Percentiles rank a stretch among this genome's conserved stretches.
Evolutionary conservation across 371 early-diverging fungal species (phyloP).

Genomic region (Apophysomyces variabilis): DNA sequence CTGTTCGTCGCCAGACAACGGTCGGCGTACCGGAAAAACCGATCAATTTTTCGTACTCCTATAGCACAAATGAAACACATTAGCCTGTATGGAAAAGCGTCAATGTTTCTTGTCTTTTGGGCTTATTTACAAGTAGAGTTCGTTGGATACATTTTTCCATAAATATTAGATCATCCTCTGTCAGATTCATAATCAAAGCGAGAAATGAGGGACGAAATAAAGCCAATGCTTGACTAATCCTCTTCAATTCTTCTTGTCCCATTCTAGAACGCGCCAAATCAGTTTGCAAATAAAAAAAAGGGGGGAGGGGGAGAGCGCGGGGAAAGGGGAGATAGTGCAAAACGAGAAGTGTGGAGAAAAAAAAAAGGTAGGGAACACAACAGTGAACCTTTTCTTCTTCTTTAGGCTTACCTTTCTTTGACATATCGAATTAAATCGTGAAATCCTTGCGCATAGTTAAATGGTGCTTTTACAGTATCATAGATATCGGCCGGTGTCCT

Average conservation of each 20-base stretch:
- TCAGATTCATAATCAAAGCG: conserved; percentile 87
- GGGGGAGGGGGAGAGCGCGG: no score
- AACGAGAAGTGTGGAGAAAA: not conserved
- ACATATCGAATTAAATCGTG: conserved; percentile 82
- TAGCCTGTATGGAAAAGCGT: not conserved
- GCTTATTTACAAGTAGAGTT: conserved; percentile 67
- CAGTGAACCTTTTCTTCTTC: not conserved
- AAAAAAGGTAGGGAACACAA: not conserved
- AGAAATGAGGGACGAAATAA: conserved; percentile 90
- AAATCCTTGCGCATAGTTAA: conserved; percentile 88
- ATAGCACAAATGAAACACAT: not conserved
- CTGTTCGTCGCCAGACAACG: conserved; percentile 92
- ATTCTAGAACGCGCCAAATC: conserved; percentile 59
- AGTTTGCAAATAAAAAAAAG: no score
- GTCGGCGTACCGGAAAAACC: conserved; percentile 95
- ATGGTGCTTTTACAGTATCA: conserved; percentile 72
- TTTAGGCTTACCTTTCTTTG: conserved; percentile 64
- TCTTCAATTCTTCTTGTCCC: conserved; percentile 82
- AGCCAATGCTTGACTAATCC: conserved; percentile 86
- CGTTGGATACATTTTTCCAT: conserved; percentile 91
- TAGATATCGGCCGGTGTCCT: conserved; percentile 74
- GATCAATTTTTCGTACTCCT: conserved; percentile 91
- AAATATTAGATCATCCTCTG: conserved; percentile 87
- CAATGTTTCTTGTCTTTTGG: not conserved
- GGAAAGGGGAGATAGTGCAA: no score